A percentile compares a stretch with the other conserved stretches of the same genome.
Evolutionary conservation across 2,329 filamentous ascomycete genomes (phyloP).

Genomic region (Fusarium vanettenii): DNA sequence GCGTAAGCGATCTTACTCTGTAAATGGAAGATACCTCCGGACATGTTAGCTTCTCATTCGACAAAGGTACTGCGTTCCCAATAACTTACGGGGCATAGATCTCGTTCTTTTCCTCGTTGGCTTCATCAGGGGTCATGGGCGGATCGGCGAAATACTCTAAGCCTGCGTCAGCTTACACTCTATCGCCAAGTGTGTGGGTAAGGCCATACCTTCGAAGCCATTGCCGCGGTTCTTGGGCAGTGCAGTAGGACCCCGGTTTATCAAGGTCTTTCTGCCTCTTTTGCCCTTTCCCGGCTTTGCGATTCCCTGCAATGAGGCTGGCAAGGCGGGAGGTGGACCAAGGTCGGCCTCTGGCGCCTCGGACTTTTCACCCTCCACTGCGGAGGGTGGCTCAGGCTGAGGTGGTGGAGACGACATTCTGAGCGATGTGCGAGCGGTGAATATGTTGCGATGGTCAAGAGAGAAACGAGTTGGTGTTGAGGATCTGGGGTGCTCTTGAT

Average conservation of each 20-base stretch:
- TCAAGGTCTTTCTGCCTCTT: constrained; percentile 18
- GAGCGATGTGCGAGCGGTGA: not conserved
- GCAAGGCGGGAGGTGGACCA: constrained; percentile 2
- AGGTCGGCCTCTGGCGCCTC: not conserved
- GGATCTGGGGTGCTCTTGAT: too few relatives aligned
- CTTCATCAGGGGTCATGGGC: constrained; percentile 78
- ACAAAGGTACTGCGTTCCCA: not conserved
- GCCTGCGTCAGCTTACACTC: constrained; percentile 12
- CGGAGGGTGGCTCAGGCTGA: not conserved
- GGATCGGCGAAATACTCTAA: constrained; percentile 81
- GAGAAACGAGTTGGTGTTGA: not conserved
- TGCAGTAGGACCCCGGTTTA: constrained; percentile 53
- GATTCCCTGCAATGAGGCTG: constrained; percentile 28
- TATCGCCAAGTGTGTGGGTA: not conserved
- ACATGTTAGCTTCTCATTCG: constrained; percentile 30
- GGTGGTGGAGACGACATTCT: constrained; percentile 4
- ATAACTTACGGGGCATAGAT: constrained; percentile 73
- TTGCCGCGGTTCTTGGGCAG: constrained; percentile 61
- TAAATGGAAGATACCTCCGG: constrained; percentile 62
- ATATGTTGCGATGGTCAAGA: not conserved
- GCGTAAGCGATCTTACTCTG: constrained; percentile 57
- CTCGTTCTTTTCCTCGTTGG: constrained; percentile 69
- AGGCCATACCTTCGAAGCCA: constrained; percentile 74
- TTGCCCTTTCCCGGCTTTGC: constrained; percentile 35
- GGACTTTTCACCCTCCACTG: not conserved